These are phyloP conservation scores for Saprolegnia diclina DNA, from an alignment of 352 stramenopile species.

Conservation along the genomic window DNA sequence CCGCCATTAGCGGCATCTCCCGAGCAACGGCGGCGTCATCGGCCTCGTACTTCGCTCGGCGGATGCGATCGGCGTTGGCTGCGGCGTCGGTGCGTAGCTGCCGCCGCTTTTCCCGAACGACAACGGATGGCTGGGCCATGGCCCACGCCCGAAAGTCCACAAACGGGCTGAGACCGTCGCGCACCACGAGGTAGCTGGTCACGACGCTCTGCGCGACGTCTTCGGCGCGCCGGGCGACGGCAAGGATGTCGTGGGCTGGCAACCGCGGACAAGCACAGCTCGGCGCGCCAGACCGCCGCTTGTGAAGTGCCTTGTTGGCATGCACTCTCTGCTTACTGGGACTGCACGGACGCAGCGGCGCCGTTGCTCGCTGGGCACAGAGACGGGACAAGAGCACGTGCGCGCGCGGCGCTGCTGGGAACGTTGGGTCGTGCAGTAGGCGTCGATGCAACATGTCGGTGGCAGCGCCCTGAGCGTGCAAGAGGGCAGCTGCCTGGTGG, in stretches of 20 bases:
- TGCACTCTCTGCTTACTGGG: too few species aligned
- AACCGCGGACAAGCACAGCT: background rate
- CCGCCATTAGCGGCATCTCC: background rate
- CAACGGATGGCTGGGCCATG: background rate
- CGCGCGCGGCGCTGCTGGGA: too few species aligned
- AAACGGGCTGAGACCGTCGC: background rate
- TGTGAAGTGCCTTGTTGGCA: too few species aligned
- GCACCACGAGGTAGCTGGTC: constrained; percentile 2
- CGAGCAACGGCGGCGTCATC: background rate
- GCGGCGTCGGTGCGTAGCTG: too few species aligned
- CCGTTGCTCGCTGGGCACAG: too few species aligned
- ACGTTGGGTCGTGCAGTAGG: too few species aligned
- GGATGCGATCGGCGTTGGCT: background rate
- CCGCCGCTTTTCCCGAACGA: background rate
- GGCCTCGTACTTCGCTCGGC: background rate
- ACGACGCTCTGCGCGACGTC: constrained; percentile 5
- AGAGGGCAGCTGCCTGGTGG: too few species aligned
- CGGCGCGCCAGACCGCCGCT: too few species aligned
- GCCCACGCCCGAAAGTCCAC: background rate
- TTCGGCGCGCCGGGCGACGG: background rate
- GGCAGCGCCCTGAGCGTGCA: too few species aligned
- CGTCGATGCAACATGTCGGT: too few species aligned
- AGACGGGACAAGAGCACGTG: too few species aligned
- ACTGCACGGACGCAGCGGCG: too few species aligned
- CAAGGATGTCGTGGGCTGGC: background rate